Conservation (phyloP, 2,329 filamentous ascomycete genomes). For the Chalaropsis thielavioides region DNA sequence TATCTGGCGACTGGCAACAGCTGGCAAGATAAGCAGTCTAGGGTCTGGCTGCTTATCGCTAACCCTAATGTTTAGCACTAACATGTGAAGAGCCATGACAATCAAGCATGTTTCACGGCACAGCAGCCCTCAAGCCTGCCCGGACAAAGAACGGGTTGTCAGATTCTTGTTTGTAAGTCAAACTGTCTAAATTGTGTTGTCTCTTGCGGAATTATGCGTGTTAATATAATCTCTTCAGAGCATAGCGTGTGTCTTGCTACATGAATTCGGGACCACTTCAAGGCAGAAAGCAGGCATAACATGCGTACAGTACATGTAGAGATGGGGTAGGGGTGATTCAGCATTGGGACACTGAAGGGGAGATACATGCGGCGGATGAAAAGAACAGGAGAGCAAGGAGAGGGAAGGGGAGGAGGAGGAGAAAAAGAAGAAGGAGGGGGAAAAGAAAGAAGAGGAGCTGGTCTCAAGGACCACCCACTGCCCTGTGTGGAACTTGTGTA, state of each 20-base stretch:
- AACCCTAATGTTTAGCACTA: neutral
- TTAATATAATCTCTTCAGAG: neutral
- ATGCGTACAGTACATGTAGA: neutral
- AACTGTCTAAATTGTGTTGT: neutral
- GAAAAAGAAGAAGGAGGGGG: neutral
- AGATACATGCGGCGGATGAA: neutral
- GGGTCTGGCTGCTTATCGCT: neutral
- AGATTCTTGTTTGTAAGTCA: neutral
- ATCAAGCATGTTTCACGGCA: neutral
- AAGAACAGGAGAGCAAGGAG: neutral
- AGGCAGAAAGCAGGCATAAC: neutral
- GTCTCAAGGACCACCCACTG: neutral
- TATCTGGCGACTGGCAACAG: neutral
- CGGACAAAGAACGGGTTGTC: neutral
- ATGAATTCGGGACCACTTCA: neutral
- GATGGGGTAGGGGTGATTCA: neutral
- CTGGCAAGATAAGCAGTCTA: neutral
- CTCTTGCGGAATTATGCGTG: neutral
- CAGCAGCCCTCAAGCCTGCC: neutral
- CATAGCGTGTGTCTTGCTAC: neutral
- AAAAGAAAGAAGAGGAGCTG: neutral
- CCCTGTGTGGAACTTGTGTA: slow-evolving; percentile 5
- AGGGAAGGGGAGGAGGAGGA: neutral
- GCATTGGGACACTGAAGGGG: neutral
- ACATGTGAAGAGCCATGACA: neutral